Conservation (phyloP, 306 rosid species). For the Astragalus glycyphyllos region DNA sequence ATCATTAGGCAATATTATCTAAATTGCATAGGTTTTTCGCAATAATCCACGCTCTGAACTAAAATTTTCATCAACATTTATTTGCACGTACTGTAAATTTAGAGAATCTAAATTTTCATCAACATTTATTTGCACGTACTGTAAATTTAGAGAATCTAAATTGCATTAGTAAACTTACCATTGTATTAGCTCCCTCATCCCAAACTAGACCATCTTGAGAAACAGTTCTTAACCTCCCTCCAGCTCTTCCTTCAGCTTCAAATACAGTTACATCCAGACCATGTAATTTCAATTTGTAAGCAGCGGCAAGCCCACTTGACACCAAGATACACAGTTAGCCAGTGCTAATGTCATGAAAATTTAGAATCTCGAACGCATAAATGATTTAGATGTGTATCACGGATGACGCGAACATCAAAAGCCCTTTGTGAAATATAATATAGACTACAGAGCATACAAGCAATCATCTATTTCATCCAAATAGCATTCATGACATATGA, state of each 20-base stretch:
- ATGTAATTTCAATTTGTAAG: slow-evolving; percentile 84
- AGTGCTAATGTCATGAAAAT: slow-evolving; percentile 24
- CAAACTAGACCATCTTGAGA: slow-evolving; percentile 76
- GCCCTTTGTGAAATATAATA: slow-evolving; percentile 4
- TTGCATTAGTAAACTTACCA: slow-evolving; percentile 58
- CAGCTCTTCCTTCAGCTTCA: slow-evolving; percentile 86
- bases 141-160: slow-evolving; percentile 13
- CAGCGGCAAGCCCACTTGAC: slow-evolving; percentile 91
- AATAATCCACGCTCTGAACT: slow-evolving; percentile 1
- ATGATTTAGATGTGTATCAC: slow-evolving; percentile 6
- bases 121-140: slow-evolving; percentile 3
- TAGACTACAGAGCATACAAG: slow-evolving; percentile 9
- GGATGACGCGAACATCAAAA: neutral
- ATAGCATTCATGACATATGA: neutral
- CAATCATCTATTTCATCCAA: slow-evolving; percentile 36
- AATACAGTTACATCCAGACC: slow-evolving; percentile 77
- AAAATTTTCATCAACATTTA: slow-evolving; percentile 6
- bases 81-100: slow-evolving; percentile 12
- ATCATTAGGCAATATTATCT: slow-evolving; percentile 3
- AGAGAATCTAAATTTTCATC: slow-evolving; percentile 20
- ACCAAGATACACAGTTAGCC: slow-evolving; percentile 42
- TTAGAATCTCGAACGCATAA: slow-evolving; percentile 7
- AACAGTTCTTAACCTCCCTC: slow-evolving; percentile 88
- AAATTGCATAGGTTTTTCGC: neutral
- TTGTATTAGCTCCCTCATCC: slow-evolving; percentile 98